Percentiles rank a stretch among this genome's conserved stretches.
Evolutionary conservation across 2,329 filamentous ascomycete species (phyloP).

Genomic region (Nemania bipapillata): DNA sequence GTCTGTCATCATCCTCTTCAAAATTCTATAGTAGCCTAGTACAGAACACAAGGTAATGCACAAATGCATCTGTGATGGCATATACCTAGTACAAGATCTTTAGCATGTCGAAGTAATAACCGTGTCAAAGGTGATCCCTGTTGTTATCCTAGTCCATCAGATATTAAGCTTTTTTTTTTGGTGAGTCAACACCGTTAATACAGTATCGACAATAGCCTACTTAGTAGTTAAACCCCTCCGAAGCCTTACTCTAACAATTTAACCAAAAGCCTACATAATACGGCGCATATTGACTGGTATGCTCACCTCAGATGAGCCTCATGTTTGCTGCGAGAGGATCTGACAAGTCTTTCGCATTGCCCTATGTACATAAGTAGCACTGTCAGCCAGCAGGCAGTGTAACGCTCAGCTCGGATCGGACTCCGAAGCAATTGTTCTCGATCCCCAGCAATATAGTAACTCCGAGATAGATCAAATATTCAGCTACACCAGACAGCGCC

Average conservation of each 20-base stretch:
- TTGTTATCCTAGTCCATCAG: too few species aligned
- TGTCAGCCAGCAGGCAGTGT: constrained; percentile 24
- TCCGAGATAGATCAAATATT: not conserved
- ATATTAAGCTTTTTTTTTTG: too few species aligned
- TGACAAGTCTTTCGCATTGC: not conserved
- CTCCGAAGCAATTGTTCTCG: constrained; percentile 21
- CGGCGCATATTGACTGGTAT: not conserved
- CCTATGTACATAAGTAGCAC: too few species aligned
- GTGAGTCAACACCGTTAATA: too few species aligned
- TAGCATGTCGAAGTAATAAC: too few species aligned
- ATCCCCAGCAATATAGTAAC: not conserved
- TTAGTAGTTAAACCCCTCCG: not conserved
- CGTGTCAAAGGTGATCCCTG: too few species aligned
- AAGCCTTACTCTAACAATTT: not conserved
- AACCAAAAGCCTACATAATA: not conserved
- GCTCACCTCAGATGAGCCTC: constrained; percentile 19
- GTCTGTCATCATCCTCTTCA: not conserved
- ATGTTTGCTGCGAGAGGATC: constrained; percentile 15
- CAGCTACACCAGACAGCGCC: not conserved
- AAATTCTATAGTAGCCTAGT: too few species aligned
- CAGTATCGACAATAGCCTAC: too few species aligned
- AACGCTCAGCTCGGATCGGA: constrained; percentile 30
- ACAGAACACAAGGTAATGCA: too few species aligned
- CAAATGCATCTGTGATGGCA: too few species aligned
- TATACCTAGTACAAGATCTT: too few species aligned